Conservation (phyloP, 2,329 filamentous ascomycete genomes). For the Hypoxylon sp. region DNA sequence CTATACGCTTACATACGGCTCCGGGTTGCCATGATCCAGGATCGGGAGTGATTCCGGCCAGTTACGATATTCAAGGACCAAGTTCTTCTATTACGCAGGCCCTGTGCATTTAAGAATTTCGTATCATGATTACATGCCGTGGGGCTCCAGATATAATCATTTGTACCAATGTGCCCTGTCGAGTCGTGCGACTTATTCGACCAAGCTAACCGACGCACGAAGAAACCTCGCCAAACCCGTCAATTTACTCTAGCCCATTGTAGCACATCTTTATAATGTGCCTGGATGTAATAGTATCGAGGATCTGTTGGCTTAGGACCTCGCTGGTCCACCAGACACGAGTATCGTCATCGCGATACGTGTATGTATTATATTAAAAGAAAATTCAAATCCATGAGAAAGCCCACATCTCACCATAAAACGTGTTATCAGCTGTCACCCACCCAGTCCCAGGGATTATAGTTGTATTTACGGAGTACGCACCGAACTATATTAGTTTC, state of each 20-base stretch:
- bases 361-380: not conserved
- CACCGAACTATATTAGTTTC: constrained; percentile 38
- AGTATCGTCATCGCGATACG: not conserved
- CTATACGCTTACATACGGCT: not conserved
- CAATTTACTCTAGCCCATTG: not conserved
- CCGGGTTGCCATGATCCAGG: not conserved
- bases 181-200: not conserved
- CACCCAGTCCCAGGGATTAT: constrained; percentile 4
- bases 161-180: too few relatives aligned
- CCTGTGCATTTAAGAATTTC: not conserved
- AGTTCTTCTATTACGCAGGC: not conserved
- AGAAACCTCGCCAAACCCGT: not conserved
- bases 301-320: not conserved
- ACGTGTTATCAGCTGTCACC: not conserved
- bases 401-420: not conserved
- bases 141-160: not conserved
- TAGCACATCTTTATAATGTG: not conserved
- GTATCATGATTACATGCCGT: not conserved
- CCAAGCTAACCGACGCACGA: not conserved
- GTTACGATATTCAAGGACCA: not conserved
- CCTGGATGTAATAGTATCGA: not conserved
- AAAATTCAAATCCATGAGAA: not conserved
- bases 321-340: not conserved
- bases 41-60: not conserved
- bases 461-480: not conserved